These are phyloP conservation scores for Pythium monospermum DNA, from an alignment of 352 stramenopile genomes.

Conservation along the genomic window DNA sequence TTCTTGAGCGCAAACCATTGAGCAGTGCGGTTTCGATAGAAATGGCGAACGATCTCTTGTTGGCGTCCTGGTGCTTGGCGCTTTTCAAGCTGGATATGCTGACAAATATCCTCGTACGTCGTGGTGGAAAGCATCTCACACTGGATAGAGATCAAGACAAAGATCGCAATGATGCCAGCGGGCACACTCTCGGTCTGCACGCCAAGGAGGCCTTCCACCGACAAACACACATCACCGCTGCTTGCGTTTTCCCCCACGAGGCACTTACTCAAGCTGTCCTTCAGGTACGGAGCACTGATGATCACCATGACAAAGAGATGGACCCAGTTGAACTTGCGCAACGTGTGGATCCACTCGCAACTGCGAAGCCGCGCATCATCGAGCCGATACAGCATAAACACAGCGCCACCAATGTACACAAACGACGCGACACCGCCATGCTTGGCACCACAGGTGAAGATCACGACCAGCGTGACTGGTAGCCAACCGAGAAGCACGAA, in stretches of 20 bases:
- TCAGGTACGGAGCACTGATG: slow-evolving; percentile 59
- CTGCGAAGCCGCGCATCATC: slow-evolving; percentile 56
- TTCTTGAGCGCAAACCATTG: slow-evolving; percentile 80
- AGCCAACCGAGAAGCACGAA: slow-evolving; percentile 60
- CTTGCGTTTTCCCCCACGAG: slow-evolving; percentile 23
- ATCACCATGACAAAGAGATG: slow-evolving; percentile 79
- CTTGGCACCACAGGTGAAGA: slow-evolving; percentile 69
- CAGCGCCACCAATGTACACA: slow-evolving; percentile 59
- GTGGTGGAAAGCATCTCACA: slow-evolving; percentile 63
- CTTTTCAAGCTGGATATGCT: slow-evolving; percentile 45
- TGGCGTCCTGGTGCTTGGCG: slow-evolving; percentile 40
- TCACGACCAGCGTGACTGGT: slow-evolving; percentile 55
- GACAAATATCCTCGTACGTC: slow-evolving; percentile 54
- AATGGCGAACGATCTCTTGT: slow-evolving; percentile 58
- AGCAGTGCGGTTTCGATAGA: slow-evolving; percentile 59
- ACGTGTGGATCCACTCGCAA: slow-evolving; percentile 61
- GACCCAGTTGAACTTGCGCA: slow-evolving; percentile 79
- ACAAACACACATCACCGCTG: slow-evolving; percentile 46
- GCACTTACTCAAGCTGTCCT: slow-evolving; percentile 46
- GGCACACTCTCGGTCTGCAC: slow-evolving; percentile 48
- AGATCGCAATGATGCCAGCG: slow-evolving; percentile 70
- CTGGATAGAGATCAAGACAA: slow-evolving; percentile 81
- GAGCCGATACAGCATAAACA: slow-evolving; percentile 76
- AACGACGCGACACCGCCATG: slow-evolving; percentile 70
- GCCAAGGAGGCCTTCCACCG: slow-evolving; percentile 61